Evolutionary conservation across 78 protist species (phyloP).

Genomic region (Dictyostelium firmibasis): DNA sequence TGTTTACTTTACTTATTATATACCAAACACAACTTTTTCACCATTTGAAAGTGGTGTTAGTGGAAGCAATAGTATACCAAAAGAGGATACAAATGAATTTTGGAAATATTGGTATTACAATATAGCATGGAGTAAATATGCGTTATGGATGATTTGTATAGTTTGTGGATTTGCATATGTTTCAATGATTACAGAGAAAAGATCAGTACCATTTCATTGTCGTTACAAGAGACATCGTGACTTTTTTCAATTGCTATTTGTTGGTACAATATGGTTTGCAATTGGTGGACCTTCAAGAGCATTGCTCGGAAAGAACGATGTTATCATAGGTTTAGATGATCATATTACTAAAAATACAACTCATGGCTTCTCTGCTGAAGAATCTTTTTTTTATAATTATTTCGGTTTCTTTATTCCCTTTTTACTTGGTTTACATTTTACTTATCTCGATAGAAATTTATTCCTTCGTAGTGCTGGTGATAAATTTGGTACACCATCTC

Average conservation of each 20-base stretch:
- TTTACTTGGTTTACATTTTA: slow-evolving; percentile 39
- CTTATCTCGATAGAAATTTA: slow-evolving; percentile 29
- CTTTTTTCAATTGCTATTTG: slow-evolving; percentile 41
- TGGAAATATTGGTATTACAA: slow-evolving; percentile 29
- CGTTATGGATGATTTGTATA: slow-evolving; percentile 19
- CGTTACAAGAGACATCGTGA: slow-evolving; percentile 63
- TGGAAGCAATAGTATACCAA: not conserved
- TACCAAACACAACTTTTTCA: not conserved
- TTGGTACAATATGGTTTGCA: not conserved
- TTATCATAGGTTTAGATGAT: not conserved
- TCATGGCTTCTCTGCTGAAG: not conserved
- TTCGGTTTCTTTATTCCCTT: slow-evolving; percentile 15
- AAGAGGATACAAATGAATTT: not conserved
- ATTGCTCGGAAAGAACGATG: slow-evolving; percentile 42
- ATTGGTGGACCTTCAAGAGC: slow-evolving; percentile 40
- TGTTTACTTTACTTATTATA: not conserved
- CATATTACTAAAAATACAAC: not conserved
- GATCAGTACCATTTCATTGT: slow-evolving; percentile 64
- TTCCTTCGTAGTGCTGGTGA: slow-evolving; percentile 59
- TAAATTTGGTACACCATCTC: slow-evolving; percentile 72
- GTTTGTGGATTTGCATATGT: slow-evolving; percentile 55
- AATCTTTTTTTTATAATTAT: slow-evolving; percentile 40
- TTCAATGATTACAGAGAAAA: slow-evolving; percentile 36
- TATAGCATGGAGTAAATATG: slow-evolving; percentile 41
- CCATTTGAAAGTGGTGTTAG: not conserved